Conservation (phyloP, 768 basidiomycete genomes). For the Boletus huronensis region DNA sequence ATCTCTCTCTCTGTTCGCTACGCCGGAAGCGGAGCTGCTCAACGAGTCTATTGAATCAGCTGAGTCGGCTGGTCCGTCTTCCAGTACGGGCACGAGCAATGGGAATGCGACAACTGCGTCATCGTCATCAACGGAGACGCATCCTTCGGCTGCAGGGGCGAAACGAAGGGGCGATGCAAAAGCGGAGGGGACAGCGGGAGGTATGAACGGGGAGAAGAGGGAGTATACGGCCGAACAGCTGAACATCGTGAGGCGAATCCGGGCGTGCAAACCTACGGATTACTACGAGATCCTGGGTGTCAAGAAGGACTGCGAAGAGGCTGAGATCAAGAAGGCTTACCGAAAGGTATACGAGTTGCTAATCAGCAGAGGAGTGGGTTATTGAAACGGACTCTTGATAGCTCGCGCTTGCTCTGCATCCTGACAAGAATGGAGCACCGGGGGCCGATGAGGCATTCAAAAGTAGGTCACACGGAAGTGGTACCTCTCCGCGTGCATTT, state of each 20-base stretch:
- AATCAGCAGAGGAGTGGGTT: constrained; percentile 1
- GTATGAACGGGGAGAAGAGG: constrained; percentile 70
- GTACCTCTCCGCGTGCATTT: neutral
- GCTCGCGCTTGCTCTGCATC: constrained; percentile 87
- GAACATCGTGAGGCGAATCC: constrained; percentile 80
- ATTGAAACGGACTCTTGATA: constrained; percentile 29
- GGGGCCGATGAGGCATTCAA: constrained; percentile 99
- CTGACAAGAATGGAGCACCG: constrained; percentile 95
- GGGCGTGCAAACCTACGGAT: constrained; percentile 79
- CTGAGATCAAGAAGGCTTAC: constrained; percentile 91
- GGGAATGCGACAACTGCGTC: constrained; percentile 37
- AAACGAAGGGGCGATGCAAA: constrained; percentile 53
- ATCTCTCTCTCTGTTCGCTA: constrained; percentile 77
- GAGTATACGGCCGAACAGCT: constrained; percentile 85
- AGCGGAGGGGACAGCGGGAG: constrained; percentile 51
- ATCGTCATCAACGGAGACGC: constrained; percentile 58
- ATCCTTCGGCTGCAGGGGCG: constrained; percentile 70
- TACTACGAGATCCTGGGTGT: constrained; percentile 91
- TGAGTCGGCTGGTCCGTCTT: constrained; percentile 39
- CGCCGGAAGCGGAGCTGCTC: constrained; percentile 67
- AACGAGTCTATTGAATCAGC: constrained; percentile 58
- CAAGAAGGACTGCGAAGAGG: constrained; percentile 78
- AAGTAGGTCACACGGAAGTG: constrained; percentile 47
- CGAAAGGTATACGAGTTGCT: constrained; percentile 67
- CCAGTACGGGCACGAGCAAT: constrained; percentile 32